Evolutionary conservation across 306 rosid genomes (phyloP).

Genomic region (Trifolium subterraneum): DNA sequence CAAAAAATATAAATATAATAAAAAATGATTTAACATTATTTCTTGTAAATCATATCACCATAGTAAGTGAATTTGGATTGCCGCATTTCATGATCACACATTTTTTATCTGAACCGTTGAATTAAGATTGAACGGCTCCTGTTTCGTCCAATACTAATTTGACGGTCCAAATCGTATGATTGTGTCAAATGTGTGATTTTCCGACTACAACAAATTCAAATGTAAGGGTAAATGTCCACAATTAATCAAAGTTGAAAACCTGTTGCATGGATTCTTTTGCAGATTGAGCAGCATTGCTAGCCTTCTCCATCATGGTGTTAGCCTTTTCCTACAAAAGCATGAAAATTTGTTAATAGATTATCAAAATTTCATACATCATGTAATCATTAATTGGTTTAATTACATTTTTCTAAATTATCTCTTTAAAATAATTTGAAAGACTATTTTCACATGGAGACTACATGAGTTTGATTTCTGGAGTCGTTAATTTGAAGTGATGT

Average conservation of each 20-base stretch:
- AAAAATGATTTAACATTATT: neutral
- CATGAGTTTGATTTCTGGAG: neutral
- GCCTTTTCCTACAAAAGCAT: conserved; percentile 60
- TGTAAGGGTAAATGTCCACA: neutral
- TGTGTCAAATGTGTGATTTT: neutral
- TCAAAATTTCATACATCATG: neutral
- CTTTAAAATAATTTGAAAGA: neutral
- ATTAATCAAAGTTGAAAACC: conserved; percentile 20
- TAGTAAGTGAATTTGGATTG: too few species aligned
- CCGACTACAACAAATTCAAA: neutral
- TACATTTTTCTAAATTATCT: neutral
- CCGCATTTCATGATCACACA: too few species aligned
- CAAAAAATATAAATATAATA: neutral
- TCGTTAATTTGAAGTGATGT: neutral
- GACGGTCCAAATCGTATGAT: neutral
- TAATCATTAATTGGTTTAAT: neutral
- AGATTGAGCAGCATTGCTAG: conserved; percentile 51
- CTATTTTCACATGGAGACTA: neutral
- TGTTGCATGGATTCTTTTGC: conserved; percentile 57
- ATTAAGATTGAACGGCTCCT: too few species aligned
- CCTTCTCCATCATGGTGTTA: conserved; percentile 54
- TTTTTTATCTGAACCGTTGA: too few species aligned
- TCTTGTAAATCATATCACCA: neutral
- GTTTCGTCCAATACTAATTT: neutral
- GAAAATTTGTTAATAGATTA: neutral